Evolutionary conservation across 2,329 filamentous ascomycete genomes (phyloP).

Genomic region (Akanthomyces lecanii): DNA sequence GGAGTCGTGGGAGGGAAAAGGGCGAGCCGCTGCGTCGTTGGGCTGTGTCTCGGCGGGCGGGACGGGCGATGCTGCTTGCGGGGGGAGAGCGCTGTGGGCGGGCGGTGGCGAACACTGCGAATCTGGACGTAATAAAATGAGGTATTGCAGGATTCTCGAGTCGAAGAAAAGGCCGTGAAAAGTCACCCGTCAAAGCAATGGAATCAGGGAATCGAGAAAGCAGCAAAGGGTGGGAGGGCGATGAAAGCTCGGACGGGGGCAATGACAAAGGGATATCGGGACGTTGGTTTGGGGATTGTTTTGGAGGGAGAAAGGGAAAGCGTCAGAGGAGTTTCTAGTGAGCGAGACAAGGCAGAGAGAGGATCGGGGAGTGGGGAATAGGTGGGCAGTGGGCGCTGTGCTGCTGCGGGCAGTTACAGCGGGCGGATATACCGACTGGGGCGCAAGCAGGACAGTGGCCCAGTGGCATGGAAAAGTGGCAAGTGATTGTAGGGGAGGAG

Average conservation of each 20-base stretch:
- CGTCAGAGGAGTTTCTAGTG: constrained; percentile 9
- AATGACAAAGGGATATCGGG: constrained; percentile 1
- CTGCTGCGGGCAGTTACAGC: not conserved
- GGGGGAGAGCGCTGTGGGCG: not conserved
- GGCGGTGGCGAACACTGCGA: not conserved
- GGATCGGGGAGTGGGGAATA: not conserved
- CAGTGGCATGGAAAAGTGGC: no score
- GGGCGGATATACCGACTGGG: not conserved
- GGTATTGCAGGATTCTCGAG: not conserved
- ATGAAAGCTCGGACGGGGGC: not conserved
- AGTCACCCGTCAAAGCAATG: not conserved
- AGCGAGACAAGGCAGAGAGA: not conserved
- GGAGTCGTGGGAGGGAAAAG: not conserved
- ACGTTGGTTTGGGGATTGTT: constrained; percentile 8
- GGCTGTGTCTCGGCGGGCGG: not conserved
- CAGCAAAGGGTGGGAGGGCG: not conserved
- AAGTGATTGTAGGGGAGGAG: not conserved
- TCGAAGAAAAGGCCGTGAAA: not conserved
- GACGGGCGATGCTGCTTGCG: not conserved
- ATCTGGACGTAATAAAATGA: not conserved
- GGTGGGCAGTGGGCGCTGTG: not conserved
- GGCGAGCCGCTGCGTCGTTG: constrained; percentile 12
- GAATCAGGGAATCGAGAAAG: not conserved
- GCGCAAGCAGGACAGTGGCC: no score
- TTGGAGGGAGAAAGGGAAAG: constrained; percentile 10